Conservation (phyloP, 225 moss, liverwort and hornwort genomes). For the Straminergon stramineum region DNA sequence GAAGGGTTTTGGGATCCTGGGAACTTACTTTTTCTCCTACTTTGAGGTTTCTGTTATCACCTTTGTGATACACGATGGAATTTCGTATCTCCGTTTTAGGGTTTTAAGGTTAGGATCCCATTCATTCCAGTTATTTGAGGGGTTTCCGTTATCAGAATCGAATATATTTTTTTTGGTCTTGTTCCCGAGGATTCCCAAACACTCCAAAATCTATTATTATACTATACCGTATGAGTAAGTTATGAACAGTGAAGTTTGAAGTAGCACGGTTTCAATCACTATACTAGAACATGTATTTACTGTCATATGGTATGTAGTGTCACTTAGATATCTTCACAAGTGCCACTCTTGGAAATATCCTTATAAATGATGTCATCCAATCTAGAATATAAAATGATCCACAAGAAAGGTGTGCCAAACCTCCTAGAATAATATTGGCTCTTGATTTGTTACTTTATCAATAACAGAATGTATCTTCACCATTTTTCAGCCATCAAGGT, state of each 20-base stretch:
- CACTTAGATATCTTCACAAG: neutral
- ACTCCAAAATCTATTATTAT: no score
- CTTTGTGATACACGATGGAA: neutral
- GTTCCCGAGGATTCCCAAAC: neutral
- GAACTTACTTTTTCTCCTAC: neutral
- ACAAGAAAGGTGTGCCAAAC: no score
- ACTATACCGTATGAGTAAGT: neutral
- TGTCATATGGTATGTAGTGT: neutral
- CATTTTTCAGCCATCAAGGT: neutral
- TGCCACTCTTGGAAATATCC: neutral
- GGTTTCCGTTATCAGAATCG: no score
- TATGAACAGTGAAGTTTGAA: neutral
- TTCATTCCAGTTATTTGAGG: neutral
- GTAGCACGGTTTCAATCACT: neutral
- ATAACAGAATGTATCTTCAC: neutral
- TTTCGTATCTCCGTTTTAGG: neutral
- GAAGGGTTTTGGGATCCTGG: neutral
- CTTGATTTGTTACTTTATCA: neutral
- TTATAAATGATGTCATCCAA: neutral
- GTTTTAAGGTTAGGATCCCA: neutral
- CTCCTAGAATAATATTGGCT: neutral
- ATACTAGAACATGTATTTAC: no score
- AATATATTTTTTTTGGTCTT: neutral
- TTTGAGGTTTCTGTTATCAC: neutral
- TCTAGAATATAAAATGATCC: neutral